phyloP scores from a whole-genome alignment of 192 early-diverging fungal species.

The Coemansia sp. region DNA sequence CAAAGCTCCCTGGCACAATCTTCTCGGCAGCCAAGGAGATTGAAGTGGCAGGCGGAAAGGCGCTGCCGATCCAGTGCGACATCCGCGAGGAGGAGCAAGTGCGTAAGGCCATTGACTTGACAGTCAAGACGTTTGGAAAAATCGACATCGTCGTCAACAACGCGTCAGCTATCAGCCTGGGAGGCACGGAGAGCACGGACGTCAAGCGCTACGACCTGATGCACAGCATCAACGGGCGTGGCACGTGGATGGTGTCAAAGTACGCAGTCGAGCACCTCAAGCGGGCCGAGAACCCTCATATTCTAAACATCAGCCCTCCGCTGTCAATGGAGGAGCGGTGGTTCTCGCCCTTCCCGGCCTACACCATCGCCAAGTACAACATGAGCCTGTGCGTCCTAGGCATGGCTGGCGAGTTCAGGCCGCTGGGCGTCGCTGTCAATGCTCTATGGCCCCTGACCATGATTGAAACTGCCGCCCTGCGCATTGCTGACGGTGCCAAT shows the following conservation, averaged over 20 bases:
- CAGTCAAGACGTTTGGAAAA: slow-evolving; percentile 70
- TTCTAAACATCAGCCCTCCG: slow-evolving; percentile 76
- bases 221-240: slow-evolving; percentile 77
- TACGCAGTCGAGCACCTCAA: slow-evolving; percentile 65
- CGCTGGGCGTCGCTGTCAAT: slow-evolving; percentile 74
- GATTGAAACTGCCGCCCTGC: slow-evolving; percentile 74
- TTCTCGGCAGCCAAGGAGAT: slow-evolving; percentile 77
- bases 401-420: slow-evolving; percentile 67
- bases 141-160: slow-evolving; percentile 87
- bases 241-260: slow-evolving; percentile 81
- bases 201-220: slow-evolving; percentile 75
- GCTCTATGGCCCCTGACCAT: slow-evolving; percentile 76
- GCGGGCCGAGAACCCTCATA: slow-evolving; percentile 70
- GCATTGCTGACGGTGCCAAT: slow-evolving; percentile 26
- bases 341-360: slow-evolving; percentile 70
- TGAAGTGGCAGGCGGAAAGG: slow-evolving; percentile 72
- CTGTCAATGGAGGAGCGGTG: slow-evolving; percentile 69
- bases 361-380: slow-evolving; percentile 72
- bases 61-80: slow-evolving; percentile 79
- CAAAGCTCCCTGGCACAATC: slow-evolving; percentile 84
- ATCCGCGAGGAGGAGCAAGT: slow-evolving; percentile 82
- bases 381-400: slow-evolving; percentile 80
- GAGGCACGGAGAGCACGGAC: slow-evolving; percentile 59
- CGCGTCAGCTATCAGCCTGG: slow-evolving; percentile 75
- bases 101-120: slow-evolving; percentile 64